Conservation (phyloP, 345 rosid species). For the Laguncularia racemosa region DNA sequence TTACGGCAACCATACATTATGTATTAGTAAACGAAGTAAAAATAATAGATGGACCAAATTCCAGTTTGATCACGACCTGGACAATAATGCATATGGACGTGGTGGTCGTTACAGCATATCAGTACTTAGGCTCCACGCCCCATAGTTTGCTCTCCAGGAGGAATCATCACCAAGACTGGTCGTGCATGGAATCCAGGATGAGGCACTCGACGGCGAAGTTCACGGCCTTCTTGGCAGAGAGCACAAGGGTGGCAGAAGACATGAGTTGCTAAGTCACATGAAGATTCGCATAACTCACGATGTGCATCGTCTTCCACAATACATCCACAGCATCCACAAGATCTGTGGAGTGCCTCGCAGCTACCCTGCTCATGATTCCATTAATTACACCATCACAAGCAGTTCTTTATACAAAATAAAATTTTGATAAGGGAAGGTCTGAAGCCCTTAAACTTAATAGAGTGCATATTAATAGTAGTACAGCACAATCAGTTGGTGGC, state of each 20-base stretch:
- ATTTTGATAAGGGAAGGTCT: too few species aligned
- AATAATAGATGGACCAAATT: too few species aligned
- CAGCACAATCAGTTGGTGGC: too few species aligned
- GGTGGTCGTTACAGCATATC: too few species aligned
- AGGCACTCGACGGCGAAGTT: slow-evolving; percentile 76
- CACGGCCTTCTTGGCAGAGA: slow-evolving; percentile 97
- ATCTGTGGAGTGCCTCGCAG: slow-evolving; percentile 70
- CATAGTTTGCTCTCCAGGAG: slow-evolving; percentile 76
- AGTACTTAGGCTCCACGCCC: slow-evolving; percentile 38
- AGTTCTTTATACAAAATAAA: too few species aligned
- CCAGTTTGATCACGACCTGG: too few species aligned
- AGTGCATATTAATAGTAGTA: too few species aligned
- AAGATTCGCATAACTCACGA: slow-evolving; percentile 63
- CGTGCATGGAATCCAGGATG: slow-evolving; percentile 83
- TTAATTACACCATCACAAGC: too few species aligned
- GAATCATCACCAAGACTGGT: slow-evolving; percentile 59
- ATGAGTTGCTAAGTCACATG: slow-evolving; percentile 74
- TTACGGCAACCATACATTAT: too few species aligned
- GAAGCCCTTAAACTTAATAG: too few species aligned
- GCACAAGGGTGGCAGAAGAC: slow-evolving; percentile 80
- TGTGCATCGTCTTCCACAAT: slow-evolving; percentile 60
- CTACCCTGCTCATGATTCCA: slow-evolving; percentile 45
- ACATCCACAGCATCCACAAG: slow-evolving; percentile 81
- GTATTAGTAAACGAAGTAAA: too few species aligned
- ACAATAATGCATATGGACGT: too few species aligned